Base-by-base conservation (phyloP, 148 eudicot genomes). In the Cornus florida region DNA sequence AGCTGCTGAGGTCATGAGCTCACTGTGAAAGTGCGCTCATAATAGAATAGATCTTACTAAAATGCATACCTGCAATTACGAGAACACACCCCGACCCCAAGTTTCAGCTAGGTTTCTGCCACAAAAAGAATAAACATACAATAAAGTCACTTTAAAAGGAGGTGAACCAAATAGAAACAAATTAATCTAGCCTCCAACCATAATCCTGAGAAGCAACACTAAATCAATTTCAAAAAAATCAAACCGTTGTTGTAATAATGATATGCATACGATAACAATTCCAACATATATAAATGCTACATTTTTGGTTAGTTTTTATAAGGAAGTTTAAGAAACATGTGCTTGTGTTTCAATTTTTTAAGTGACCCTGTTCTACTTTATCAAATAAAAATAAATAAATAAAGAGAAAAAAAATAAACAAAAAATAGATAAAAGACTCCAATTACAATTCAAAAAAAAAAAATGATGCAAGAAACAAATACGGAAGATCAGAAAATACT, bases 51-150 rank as follows among this genome's bases (percentile, higher is more conserved):
- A 5, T 43, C 48, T 3, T 43, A 43, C 48, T 43, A 6, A 43
- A 66, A 24, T 10, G 43, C 2, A 48, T 65, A 24, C 71, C 78
- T 14, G 78, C 60, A 67, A 3, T 17, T 66, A n/a, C 5, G 35
- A 32, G 33, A 76, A 22, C 46, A 19, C 17, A n/a, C 59, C 22
- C 0, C 9, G 60, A 66, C n/a, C 24, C 31, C 62, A 46, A 75
- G n/a, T 7, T 64, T 68, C 69, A 75, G 35, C 71, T 76, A 76
- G 71, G 71, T 17, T 46, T 76, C 78, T 76, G 78, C 24, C 56
- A 46, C 78, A 17, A 38, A 66, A 64, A 65, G 20, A 60, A 62
- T 35, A 23, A 23, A 46, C 35, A 22, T 39, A 10, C 16, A 64
- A 75, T 28, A 6, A 76, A 67, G 24, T n/a, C 68, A 28, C 41